A percentile compares a stretch with the other conserved stretches of the same genome.
Evolutionary conservation across 495 filamentous ascomycete species (phyloP).

Genomic region (Penicillium daleae): DNA sequence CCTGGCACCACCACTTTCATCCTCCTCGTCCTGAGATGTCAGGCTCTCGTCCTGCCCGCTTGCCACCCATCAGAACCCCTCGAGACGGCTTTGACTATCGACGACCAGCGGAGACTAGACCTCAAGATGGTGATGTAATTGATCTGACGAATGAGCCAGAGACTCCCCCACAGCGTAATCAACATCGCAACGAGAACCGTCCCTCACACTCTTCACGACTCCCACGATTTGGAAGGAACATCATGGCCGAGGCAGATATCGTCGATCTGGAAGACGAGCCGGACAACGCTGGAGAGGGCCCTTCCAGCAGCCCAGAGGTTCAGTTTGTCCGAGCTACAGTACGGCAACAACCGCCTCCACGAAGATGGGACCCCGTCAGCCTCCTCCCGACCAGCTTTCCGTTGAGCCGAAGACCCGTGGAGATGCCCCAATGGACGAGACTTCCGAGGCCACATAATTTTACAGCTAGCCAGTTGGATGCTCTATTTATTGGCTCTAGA

Average conservation of each 20-base stretch:
- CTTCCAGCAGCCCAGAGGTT: conserved; percentile 44
- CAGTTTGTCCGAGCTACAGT: conserved; percentile 40
- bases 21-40: conserved; percentile 22
- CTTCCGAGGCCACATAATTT: neutral
- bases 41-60: conserved; percentile 18
- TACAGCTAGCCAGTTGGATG: neutral
- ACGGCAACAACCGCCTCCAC: conserved; percentile 17
- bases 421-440: neutral
- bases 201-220: conserved; percentile 23
- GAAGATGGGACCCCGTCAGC: conserved; percentile 2
- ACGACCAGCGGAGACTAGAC: conserved; percentile 41
- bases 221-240: conserved; percentile 41
- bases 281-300: conserved; percentile 17
- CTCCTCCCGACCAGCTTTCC: conserved; percentile 7
- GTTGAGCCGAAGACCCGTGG: neutral
- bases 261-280: conserved; percentile 43
- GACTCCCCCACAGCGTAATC: conserved; percentile 31
- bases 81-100: conserved; percentile 57
- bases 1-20: conserved; percentile 32
- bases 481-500: neutral
- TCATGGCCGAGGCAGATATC: conserved; percentile 38
- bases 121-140: conserved; percentile 48
- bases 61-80: conserved; percentile 40
- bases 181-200: conserved; percentile 2
- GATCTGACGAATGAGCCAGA: conserved; percentile 59